Base-by-base conservation (phyloP, 1,139 yeast species). In the Kluyveromyces sp. region DNA sequence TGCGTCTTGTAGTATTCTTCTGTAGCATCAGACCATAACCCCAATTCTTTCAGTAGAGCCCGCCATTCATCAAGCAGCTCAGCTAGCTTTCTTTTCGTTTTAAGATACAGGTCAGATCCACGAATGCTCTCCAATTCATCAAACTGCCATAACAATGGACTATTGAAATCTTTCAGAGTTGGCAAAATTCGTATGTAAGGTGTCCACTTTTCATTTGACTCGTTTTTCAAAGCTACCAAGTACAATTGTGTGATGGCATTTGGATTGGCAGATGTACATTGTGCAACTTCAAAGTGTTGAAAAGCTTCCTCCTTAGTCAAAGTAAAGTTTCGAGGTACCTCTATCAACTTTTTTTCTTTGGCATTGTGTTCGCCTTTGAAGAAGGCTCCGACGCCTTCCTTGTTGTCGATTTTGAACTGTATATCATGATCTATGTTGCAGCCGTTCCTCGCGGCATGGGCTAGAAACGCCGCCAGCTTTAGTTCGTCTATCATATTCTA, bases 111-210 rank as follows among this genome's bases (percentile, higher is more conserved):
- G 56, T 81, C 83, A 1, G 94, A 81, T 0, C 89, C 94, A 38
- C 70, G 67, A 7, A 87, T 61, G 43, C 71, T 61, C 2, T 64
- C 60, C 48, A 75, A 67, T 38, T 82, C 83, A 4, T 65, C 64
- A 0, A 70, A 61, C 13, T 65, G 62, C 86, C 89, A 86, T 46
- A 75, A 76, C 43, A 77, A 74, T 1, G 95, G 94, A 4, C 81
- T 70, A 31, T 71, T 71, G 22, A 77, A 70, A 12, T 69, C 65
- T 4, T 55, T 54, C 3, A 74, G 66, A 2, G 58, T 49, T 0
- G 95, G 95, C 20, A 87, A 68, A n/a, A 73, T 59, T 22, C 68
- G 61, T 29, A 86, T 57, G 56, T 85, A 88, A 0, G 81, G 76
- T 38, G 26, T 12, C 41, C 41, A 44, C 1, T 63, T 55, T 3